Base-by-base conservation (phyloP, 306 rosid species). In the Ormosia emarginata region DNA sequence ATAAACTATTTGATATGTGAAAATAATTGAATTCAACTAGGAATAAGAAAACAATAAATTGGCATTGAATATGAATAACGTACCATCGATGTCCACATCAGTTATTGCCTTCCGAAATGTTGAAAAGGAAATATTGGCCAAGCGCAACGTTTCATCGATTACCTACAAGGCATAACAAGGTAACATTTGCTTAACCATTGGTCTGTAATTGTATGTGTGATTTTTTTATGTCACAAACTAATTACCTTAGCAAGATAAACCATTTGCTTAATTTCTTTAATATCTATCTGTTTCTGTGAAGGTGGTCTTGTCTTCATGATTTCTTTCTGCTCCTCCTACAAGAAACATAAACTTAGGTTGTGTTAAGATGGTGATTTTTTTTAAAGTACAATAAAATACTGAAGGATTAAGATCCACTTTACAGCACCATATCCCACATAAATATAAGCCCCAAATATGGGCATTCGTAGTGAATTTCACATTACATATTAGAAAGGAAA, bases 301-400 rank as follows among this genome's bases (percentile, higher is more conserved):
- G 86, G 8, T 39, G 80, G 46, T 29, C 89, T 84, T 32, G 59
- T 53, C 41, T 50, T 83, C 9, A 79, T 7, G 39, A 90, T 90
- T 75, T 76, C 88, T 79, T 84, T 86, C 47, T 90, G 91, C 24
- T 88, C 94, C 34, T 53, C 70, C 94, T 90, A 77, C 15, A 52
- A 36, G 4, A 14, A 4, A n/a, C 14, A 47, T 9, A 8, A 47
- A 47, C 13, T 47, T 47, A 37, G 40, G 0, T 37, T 37, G 40
- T 3, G 40, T 3, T 3, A 37, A 37, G 40, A 37, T 37, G 40
- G 24, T 24, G 40, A 37, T 37, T 3, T 3, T 37, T 5, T 5
- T 37, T 5, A 29, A 59, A 59, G 6, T 24, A 59, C 0, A 13
- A 30, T 30, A 3, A 24, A 59, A 18, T 6, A 55, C 29, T n/a